Percentiles rank a stretch among this genome's conserved stretches.
These are phyloP conservation scores for Hirsutella thompsonii DNA, from an alignment of 2,329 filamentous ascomycete species.

Conservation along the genomic window DNA sequence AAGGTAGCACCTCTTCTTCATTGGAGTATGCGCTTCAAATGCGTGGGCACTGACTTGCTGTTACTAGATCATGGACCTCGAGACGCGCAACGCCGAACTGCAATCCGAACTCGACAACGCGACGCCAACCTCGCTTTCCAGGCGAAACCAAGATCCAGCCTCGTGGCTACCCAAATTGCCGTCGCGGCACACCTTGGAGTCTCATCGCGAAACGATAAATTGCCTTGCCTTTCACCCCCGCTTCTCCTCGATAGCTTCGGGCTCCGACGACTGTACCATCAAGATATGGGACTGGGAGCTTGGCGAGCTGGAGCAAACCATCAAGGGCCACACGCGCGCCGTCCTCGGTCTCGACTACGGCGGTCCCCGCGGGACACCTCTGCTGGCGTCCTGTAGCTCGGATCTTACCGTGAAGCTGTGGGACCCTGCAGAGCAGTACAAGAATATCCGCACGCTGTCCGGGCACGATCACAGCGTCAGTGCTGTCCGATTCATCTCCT, in stretches of 20 bases:
- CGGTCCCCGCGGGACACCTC: constrained; percentile 64
- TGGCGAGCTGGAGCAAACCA: constrained; percentile 76
- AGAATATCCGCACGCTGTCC: constrained; percentile 82
- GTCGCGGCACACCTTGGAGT: constrained; percentile 69
- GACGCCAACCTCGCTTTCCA: constrained; percentile 62
- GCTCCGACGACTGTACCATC: constrained; percentile 84
- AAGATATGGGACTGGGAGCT: constrained; percentile 98
- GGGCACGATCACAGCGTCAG: constrained; percentile 88
- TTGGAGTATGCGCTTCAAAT: not conserved
- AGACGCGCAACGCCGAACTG: constrained; percentile 57
- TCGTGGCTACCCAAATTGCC: constrained; percentile 80
- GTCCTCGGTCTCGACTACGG: constrained; percentile 86
- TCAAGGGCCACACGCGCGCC: constrained; percentile 84
- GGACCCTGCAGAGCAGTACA: constrained; percentile 84
- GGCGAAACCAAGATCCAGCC: constrained; percentile 69
- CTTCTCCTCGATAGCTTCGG: constrained; percentile 81
- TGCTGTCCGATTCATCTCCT: constrained; percentile 74
- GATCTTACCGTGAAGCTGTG: constrained; percentile 92
- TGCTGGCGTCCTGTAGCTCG: constrained; percentile 52
- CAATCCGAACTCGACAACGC: constrained; percentile 77
- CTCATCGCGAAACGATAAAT: constrained; percentile 68
- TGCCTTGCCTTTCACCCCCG: constrained; percentile 87
- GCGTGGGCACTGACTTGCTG: not conserved
- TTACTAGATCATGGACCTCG: constrained; percentile 81
- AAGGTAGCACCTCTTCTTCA: constrained; percentile 55